Evolutionary conservation across 2,329 filamentous ascomycete species (phyloP), one percentile per base, ranked within the genome.

Genomic region (Aureobasidium sp.): DNA sequence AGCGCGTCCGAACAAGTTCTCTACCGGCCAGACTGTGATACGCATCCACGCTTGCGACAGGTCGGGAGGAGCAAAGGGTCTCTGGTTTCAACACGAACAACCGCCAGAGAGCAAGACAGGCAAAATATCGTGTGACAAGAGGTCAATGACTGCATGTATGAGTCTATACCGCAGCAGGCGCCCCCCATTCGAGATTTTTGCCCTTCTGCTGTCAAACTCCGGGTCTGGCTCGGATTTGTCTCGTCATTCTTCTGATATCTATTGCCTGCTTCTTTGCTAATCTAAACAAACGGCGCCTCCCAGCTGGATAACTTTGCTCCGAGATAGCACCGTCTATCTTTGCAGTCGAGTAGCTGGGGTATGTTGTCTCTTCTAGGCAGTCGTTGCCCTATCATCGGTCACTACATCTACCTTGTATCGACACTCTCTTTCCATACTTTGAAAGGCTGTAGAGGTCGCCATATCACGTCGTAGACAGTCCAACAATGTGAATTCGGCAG

Each of bases 1-100:
- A 60, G 57, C 57, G 57, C 57, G 57, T 60, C 45, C 45, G 44
- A 51, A 60, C 27, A 34, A 34, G 36, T 49, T 49, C 15, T 45
- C 48, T 36, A 22, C 41, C 37, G 45, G 45, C 57, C 44, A 60
- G 17, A 60, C 22, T 41, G 45, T 14, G 45, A 34, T 51, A 51
- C n/a, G 57, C 57, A 60, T 60, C 17, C 57, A 60, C 42, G 55
- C 53, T 31, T 56, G 27, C 31, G 7, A n/a, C 25, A 31, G 6
- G 12, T 45, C n/a, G 39, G 17, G 20, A 44, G 20, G 9, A 12
- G 41, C 41, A 44, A 44, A 44, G 12, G 22, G 11, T 22, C n/a
- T 7, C 15, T 45, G 37, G 39, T 17, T 37, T 20, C 52, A 56
- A 27, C 47, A 20, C 45, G 27, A 15, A 14, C 34, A 39, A 7